A percentile compares a stretch with the other conserved stretches of the same genome.
phyloP scores from a whole-genome alignment of 73 alveolate species.

The Stentor coeruleus region DNA sequence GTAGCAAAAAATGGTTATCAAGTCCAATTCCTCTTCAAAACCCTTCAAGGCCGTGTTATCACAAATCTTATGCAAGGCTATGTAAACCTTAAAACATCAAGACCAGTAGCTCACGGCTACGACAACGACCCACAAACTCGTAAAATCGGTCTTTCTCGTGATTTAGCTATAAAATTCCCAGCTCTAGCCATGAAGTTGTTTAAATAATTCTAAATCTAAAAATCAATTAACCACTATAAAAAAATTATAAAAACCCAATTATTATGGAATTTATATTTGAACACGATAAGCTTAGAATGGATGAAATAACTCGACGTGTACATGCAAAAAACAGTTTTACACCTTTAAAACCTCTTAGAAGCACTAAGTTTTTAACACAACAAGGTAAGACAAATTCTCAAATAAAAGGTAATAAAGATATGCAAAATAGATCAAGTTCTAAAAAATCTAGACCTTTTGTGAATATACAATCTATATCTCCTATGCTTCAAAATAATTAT shows the following conservation, averaged over 20 bases:
- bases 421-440: neutral
- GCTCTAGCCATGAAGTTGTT: neutral
- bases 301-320: neutral
- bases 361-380: neutral
- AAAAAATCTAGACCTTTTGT: neutral
- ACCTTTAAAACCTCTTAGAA: neutral
- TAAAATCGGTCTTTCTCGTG: conserved; percentile 3
- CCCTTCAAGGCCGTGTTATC: neutral
- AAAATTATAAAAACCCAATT: too few species aligned
- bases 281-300: neutral
- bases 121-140: neutral
- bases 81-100: neutral
- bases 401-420: too few species aligned
- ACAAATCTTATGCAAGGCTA: neutral
- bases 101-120: neutral
- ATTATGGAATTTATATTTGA: neutral
- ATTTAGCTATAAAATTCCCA: neutral
- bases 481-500: too few species aligned
- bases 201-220: too few species aligned
- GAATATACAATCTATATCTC: too few species aligned
- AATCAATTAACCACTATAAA: too few species aligned
- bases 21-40: neutral
- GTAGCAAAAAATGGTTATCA: neutral
- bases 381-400: neutral
- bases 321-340: neutral